These are phyloP conservation scores for Fusarium brachygibbosum DNA, from an alignment of 2,329 filamentous ascomycete genomes.

Conservation along the genomic window DNA sequence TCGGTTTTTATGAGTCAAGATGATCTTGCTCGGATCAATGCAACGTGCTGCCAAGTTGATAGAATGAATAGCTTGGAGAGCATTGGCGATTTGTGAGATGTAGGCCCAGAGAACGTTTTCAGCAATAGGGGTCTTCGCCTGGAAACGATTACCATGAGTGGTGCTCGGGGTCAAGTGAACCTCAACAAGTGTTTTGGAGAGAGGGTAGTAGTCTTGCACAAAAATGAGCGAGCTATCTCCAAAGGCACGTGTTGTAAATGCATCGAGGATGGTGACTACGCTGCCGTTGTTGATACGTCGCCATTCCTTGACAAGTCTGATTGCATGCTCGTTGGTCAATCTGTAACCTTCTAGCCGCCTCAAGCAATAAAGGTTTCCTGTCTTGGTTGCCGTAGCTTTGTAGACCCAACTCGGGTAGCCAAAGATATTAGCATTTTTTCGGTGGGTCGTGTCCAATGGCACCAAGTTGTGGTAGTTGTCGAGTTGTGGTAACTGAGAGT, in stretches of 20 bases:
- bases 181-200: constrained; percentile 90
- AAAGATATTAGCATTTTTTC: constrained; percentile 83
- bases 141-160: constrained; percentile 61
- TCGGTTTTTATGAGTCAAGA: constrained; percentile 90
- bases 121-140: constrained; percentile 64
- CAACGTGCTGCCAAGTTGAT: constrained; percentile 86
- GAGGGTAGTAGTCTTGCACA: constrained; percentile 91
- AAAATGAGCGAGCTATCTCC: constrained; percentile 95
- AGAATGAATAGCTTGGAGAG: constrained; percentile 86
- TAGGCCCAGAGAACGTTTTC: constrained; percentile 92
- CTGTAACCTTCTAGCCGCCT: constrained; percentile 90
- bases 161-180: constrained; percentile 71
- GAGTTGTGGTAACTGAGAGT: constrained; percentile 79
- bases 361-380: constrained; percentile 88
- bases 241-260: constrained; percentile 93
- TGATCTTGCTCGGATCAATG: constrained; percentile 88
- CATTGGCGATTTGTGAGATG: constrained; percentile 90
- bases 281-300: constrained; percentile 84
- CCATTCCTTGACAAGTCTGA: constrained; percentile 89
- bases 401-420: constrained; percentile 95
- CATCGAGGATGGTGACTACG: constrained; percentile 89
- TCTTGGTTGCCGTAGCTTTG: constrained; percentile 90
- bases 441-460: constrained; percentile 83
- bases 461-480: constrained; percentile 95
- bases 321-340: constrained; percentile 89